Evolutionary conservation across 78 protist genomes (phyloP).

Genomic region (Dictyostelium intermedium): DNA sequence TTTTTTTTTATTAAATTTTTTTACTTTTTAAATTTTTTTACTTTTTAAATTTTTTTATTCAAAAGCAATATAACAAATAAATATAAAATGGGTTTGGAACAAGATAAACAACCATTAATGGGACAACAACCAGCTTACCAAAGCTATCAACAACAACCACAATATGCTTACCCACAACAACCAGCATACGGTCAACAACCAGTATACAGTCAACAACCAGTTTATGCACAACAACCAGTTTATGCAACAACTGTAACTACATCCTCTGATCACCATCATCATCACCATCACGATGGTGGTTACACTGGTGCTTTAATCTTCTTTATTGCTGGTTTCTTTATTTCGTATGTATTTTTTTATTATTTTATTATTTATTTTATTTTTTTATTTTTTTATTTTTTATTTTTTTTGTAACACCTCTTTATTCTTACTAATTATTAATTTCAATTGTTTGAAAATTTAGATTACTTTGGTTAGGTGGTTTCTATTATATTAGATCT

Average conservation of each 20-base stretch:
- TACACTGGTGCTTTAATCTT: neutral
- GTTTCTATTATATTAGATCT: neutral
- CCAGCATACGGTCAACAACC: neutral
- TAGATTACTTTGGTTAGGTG: slow-evolving; percentile 15
- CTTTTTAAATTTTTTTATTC: neutral
- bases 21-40: no score
- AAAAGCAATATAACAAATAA: neutral
- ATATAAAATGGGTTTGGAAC: slow-evolving; percentile 1
- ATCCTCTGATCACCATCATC: neutral
- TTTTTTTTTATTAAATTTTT: no score
- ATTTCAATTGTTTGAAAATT: neutral
- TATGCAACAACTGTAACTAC: neutral
- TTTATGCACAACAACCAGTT: neutral
- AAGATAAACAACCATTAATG: neutral
- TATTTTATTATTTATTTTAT: neutral
- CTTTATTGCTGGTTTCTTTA: neutral
- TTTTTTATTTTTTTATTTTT: neutral
- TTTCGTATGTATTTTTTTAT: neutral
- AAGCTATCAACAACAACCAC: neutral
- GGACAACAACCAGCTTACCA: neutral
- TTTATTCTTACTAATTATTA: neutral
- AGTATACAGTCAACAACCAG: neutral
- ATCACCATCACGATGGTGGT: neutral
- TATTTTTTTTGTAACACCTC: no score
- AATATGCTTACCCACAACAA: slow-evolving; percentile 1